These are phyloP conservation scores for Wickerhamomyces ciferrii DNA, from an alignment of 805 yeast species.

Conservation along the genomic window DNA sequence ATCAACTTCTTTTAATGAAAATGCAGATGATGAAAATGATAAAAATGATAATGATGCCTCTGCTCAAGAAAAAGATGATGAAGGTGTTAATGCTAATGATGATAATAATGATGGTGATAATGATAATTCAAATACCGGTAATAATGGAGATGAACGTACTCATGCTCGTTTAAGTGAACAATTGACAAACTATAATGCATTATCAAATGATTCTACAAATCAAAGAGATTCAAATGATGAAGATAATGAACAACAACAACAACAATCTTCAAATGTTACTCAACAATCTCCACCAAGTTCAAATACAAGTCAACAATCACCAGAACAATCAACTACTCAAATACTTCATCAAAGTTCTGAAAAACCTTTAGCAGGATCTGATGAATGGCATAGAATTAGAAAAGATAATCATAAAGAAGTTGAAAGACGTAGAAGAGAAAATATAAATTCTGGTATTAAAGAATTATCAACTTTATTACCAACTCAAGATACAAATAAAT, in stretches of 20 bases:
- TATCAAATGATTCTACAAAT: neutral
- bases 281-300: neutral
- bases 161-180: conserved; percentile 1
- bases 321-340: conserved; percentile 7
- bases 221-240: neutral
- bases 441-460: conserved; percentile 81
- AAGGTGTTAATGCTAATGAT: neutral
- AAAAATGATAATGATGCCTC: neutral
- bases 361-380: conserved; percentile 69
- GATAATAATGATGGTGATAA: neutral
- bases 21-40: conserved; percentile 3
- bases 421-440: conserved; percentile 87
- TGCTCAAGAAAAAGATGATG: neutral
- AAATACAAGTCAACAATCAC: neutral
- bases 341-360: conserved; percentile 10
- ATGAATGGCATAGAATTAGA: conserved; percentile 79
- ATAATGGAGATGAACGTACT: conserved; percentile 1
- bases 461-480: conserved; percentile 77
- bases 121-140: conserved; percentile 8
- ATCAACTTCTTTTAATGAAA: conserved; percentile 9
- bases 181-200: neutral
- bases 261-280: neutral
- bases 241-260: neutral
- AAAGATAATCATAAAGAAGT: conserved; percentile 94
- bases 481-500: conserved; percentile 80